phyloP scores from a whole-genome alignment of 306 rosid species.

The Castanea mollissima region DNA sequence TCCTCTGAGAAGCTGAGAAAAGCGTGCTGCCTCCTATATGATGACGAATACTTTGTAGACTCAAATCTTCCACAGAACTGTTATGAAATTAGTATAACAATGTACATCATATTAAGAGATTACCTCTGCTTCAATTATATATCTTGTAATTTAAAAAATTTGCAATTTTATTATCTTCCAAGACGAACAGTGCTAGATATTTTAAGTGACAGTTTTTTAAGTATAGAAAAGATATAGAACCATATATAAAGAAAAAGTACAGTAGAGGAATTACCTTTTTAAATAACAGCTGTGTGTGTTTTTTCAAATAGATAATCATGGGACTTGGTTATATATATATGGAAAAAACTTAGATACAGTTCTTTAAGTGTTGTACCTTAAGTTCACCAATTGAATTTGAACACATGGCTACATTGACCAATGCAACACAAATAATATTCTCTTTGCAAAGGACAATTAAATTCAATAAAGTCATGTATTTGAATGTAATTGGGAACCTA shows the following conservation, averaged over 20 bases:
- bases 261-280: not conserved
- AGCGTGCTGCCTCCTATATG: not conserved
- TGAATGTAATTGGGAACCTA: no score
- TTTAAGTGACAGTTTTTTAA: not conserved
- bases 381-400: no score
- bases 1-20: not conserved
- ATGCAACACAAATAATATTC: no score
- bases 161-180: not conserved
- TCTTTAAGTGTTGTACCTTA: no score
- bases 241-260: not conserved
- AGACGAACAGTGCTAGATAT: not conserved
- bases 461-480: no score
- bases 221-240: not conserved
- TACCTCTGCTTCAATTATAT: not conserved
- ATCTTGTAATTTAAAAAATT: not conserved
- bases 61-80: not conserved
- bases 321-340: not conserved
- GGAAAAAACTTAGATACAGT: not conserved
- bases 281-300: not conserved
- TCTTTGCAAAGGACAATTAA: no score
- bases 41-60: not conserved
- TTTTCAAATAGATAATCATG: not conserved
- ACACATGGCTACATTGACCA: no score
- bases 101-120: not conserved
- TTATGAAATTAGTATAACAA: not conserved